Evolutionary conservation across 352 stramenopile genomes (phyloP).

Genomic region (Elongisporangium undulatum): DNA sequence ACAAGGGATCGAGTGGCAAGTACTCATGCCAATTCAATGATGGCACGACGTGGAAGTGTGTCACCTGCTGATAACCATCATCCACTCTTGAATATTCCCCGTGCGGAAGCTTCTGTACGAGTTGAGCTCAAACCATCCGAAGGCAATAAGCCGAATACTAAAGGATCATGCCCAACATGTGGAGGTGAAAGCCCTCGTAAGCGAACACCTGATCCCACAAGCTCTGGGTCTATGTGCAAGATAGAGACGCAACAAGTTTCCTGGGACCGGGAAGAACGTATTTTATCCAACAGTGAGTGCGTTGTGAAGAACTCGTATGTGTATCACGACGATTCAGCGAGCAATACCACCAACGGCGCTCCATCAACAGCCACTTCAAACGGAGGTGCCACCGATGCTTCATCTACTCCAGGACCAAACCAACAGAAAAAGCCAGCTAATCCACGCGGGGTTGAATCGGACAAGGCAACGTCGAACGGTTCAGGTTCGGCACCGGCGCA

Average conservation of each 20-base stretch:
- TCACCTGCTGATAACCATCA: neutral
- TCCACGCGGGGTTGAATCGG: neutral
- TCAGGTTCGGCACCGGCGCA: constrained; percentile 6
- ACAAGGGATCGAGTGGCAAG: neutral
- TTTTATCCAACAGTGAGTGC: constrained; percentile 67
- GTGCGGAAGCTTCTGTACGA: constrained; percentile 40
- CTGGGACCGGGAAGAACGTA: constrained; percentile 52
- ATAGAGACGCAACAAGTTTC: constrained; percentile 55
- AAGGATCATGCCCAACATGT: constrained; percentile 18
- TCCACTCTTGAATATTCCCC: constrained; percentile 20
- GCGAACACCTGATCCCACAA: constrained; percentile 3
- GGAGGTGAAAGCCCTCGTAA: constrained; percentile 44
- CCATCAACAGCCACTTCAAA: neutral
- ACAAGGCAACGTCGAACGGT: neutral
- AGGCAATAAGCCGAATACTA: neutral
- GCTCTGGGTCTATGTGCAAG: constrained; percentile 9
- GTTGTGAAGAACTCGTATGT: constrained; percentile 64
- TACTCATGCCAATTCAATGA: neutral
- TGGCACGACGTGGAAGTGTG: neutral
- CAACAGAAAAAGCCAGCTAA: neutral
- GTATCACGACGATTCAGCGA: constrained; percentile 52
- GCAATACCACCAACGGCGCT: neutral
- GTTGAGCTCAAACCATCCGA: constrained; percentile 49
- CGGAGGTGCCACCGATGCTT: neutral
- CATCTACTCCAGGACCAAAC: neutral